Evolutionary conservation across 139 green algal genomes (phyloP).

Genomic region (Ettlia oleoabundans): DNA sequence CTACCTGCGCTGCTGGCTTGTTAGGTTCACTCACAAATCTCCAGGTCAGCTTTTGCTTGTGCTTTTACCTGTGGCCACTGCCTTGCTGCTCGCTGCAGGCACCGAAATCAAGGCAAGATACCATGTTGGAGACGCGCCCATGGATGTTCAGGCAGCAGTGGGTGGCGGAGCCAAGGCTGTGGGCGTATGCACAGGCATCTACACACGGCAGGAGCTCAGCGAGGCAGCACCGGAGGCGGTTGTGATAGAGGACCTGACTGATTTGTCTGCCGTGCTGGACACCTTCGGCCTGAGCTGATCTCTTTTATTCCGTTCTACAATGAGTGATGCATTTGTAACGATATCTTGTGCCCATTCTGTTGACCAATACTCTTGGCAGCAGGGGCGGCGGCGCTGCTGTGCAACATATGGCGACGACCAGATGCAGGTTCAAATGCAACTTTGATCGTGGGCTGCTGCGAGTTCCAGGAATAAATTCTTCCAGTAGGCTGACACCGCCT

Average conservation of each 20-base stretch:
- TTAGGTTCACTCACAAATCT: no score
- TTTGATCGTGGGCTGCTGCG: no score
- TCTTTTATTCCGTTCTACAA: background rate
- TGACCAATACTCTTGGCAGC: no score
- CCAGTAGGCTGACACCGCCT: no score
- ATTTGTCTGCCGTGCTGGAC: constrained; percentile 18
- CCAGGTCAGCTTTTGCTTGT: no score
- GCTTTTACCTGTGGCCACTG: background rate
- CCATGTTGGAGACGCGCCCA: constrained; percentile 84
- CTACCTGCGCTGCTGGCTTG: no score
- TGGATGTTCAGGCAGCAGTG: constrained; percentile 83
- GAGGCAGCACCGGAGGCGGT: constrained; percentile 28
- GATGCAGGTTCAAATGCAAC: no score
- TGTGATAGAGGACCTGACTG: constrained; percentile 39
- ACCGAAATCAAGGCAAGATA: constrained; percentile 37
- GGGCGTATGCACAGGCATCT: constrained; percentile 84
- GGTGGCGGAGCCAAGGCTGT: constrained; percentile 66
- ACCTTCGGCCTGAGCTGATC: background rate
- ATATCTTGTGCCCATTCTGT: background rate
- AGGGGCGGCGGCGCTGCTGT: no score
- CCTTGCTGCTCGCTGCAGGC: background rate
- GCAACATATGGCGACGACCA: no score
- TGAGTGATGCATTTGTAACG: background rate
- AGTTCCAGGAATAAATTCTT: no score
- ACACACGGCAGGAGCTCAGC: constrained; percentile 56